Conservation (phyloP, 202 grass and related monocot species). For the Zoysia matrella region DNA sequence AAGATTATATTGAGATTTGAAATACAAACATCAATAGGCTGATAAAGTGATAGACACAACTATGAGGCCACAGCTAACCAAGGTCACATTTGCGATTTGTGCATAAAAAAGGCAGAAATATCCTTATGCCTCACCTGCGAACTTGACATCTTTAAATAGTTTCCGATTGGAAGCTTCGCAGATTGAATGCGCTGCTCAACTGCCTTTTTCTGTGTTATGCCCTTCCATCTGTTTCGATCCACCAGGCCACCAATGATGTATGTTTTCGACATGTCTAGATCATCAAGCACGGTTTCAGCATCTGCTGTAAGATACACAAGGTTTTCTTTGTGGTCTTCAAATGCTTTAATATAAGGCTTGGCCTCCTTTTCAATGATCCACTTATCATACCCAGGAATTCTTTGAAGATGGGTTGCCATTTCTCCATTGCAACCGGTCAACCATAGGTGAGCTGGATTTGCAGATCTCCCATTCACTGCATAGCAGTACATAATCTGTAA, state of each 20-base stretch:
- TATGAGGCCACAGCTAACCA: background rate
- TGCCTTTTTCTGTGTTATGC: conserved; percentile 88
- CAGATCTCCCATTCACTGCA: conserved; percentile 86
- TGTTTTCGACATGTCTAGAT: conserved; percentile 73
- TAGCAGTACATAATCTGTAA: conserved; percentile 98
- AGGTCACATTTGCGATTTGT: background rate
- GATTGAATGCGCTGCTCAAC: conserved; percentile 85
- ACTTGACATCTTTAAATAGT: conserved; percentile 93
- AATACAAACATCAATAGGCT: conserved; percentile 4
- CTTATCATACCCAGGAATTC: conserved; percentile 77
- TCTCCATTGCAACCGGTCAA: conserved; percentile 92
- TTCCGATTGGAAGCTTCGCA: conserved; percentile 83
- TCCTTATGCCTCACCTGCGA: conserved; percentile 65
- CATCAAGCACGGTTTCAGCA: conserved; percentile 81
- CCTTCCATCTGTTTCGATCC: conserved; percentile 88
- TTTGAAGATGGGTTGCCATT: conserved; percentile 71
- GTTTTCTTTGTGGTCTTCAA: conserved; percentile 73
- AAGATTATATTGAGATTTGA: background rate
- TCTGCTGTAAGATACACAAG: conserved; percentile 88
- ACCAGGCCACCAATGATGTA: conserved; percentile 97
- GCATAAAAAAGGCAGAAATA: background rate
- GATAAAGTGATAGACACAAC: background rate
- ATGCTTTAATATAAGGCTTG: conserved; percentile 83
- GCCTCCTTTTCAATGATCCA: conserved; percentile 85
- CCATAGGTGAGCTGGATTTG: conserved; percentile 82